These are phyloP conservation scores for Solanum rostratum DNA, from an alignment of 257 asterid genomes.

Conservation along the genomic window DNA sequence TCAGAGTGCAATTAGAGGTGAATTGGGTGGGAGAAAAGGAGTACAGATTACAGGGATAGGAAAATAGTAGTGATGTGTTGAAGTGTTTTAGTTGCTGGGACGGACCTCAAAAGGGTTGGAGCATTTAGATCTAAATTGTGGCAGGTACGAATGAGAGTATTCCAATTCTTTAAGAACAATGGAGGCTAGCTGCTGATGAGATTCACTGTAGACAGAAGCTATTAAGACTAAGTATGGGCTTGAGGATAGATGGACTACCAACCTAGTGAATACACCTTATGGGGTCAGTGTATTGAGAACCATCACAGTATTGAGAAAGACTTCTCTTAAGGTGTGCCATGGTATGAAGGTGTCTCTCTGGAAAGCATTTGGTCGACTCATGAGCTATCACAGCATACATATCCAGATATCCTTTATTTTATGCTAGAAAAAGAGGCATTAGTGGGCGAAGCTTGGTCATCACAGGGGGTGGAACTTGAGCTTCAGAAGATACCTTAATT, in stretches of 20 bases:
- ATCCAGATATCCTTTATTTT: background rate
- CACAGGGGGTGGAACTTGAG: background rate
- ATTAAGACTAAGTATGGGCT: too few relatives aligned
- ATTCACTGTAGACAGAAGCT: background rate
- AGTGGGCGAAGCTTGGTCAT: background rate
- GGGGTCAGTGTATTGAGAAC: background rate
- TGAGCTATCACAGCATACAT: background rate
- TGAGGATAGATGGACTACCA: background rate
- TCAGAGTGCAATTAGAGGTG: background rate
- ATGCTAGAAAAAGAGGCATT: background rate
- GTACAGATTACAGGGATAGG: background rate
- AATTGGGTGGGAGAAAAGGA: background rate
- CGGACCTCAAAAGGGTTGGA: background rate
- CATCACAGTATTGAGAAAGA: background rate
- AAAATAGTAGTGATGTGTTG: background rate
- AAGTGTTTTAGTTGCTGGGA: background rate
- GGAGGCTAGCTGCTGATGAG: background rate
- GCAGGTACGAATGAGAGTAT: background rate
- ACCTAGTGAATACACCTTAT: background rate
- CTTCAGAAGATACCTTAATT: background rate
- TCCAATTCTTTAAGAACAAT: background rate
- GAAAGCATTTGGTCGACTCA: background rate
- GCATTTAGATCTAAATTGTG: background rate
- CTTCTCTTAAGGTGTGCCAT: background rate
- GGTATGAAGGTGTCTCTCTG: background rate